Conservation (phyloP, 1,284 basidiomycete genomes). For the Heliocybe sulcata region DNA sequence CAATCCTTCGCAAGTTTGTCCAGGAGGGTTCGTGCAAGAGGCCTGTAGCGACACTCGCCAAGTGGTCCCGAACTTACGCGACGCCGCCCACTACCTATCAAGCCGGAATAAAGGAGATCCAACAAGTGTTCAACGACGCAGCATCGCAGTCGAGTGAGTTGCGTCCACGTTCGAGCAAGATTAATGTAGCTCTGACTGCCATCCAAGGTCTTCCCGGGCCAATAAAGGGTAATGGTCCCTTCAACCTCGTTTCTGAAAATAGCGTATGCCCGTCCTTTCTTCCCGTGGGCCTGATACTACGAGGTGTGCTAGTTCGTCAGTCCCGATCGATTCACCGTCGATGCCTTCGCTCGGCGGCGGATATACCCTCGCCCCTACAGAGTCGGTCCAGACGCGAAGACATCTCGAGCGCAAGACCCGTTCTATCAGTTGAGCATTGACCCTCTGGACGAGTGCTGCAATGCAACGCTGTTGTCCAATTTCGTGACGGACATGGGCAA, state of each 20-base stretch:
- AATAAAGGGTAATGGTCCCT: background rate
- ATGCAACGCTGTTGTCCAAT: conserved; percentile 57
- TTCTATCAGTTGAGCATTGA: conserved; percentile 65
- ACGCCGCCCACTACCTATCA: background rate
- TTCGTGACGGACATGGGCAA: conserved; percentile 85
- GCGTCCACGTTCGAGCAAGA: too few relatives aligned
- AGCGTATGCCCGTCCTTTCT: background rate
- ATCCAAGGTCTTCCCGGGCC: too few relatives aligned
- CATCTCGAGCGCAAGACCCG: conserved; percentile 52
- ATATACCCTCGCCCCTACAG: conserved; percentile 16
- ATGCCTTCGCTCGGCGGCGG: conserved; percentile 12
- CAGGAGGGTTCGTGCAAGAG: background rate
- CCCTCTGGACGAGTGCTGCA: conserved; percentile 61
- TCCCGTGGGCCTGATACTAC: background rate
- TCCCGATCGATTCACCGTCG: conserved; percentile 17
- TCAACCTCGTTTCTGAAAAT: background rate
- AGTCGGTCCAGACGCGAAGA: conserved; percentile 44
- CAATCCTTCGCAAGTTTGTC: background rate
- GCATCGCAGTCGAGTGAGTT: background rate
- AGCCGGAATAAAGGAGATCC: background rate
- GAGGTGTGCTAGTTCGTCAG: conserved; percentile 19
- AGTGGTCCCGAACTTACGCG: background rate
- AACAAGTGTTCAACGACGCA: background rate
- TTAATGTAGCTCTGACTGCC: too few relatives aligned
- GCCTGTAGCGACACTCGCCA: background rate